Conservation (phyloP, 2,329 filamentous ascomycete genomes). For the Geosmithia flava region DNA sequence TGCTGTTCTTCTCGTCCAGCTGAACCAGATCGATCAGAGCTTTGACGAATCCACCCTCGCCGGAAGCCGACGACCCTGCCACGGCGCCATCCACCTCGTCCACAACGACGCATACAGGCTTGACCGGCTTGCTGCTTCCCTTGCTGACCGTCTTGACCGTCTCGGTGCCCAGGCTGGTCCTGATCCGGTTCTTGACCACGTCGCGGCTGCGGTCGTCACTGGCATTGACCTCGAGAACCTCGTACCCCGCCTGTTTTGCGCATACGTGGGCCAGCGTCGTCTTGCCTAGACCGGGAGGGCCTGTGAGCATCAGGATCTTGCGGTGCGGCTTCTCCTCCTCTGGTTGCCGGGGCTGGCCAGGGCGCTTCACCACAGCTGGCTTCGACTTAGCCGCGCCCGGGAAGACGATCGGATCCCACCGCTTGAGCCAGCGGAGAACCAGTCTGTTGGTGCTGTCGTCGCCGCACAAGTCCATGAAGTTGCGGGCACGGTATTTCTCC, state of each 20-base stretch:
- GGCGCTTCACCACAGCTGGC: conserved; percentile 26
- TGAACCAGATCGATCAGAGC: conserved; percentile 84
- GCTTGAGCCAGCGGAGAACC: conserved; percentile 86
- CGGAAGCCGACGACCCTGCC: conserved; percentile 59
- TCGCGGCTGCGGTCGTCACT: conserved; percentile 86
- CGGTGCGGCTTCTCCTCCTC: conserved; percentile 67
- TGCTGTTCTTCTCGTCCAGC: conserved; percentile 67
- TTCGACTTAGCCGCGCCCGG: conserved; percentile 58
- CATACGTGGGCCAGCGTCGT: conserved; percentile 95
- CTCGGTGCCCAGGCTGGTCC: conserved; percentile 86
- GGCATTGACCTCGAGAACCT: conserved; percentile 94
- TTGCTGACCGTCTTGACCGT: conserved; percentile 71
- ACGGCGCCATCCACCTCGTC: conserved; percentile 96
- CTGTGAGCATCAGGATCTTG: conserved; percentile 83
- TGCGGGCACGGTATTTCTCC: conserved; percentile 88
- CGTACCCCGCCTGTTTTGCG: conserved; percentile 88
- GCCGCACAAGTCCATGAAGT: conserved; percentile 86
- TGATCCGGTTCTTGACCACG: conserved; percentile 82
- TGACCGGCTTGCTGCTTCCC: conserved; percentile 56
- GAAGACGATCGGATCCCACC: conserved; percentile 89
- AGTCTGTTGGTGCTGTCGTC: conserved; percentile 88
- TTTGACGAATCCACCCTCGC: conserved; percentile 91
- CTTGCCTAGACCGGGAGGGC: conserved; percentile 87
- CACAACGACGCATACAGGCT: conserved; percentile 84
- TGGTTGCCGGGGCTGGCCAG: conserved; percentile 22